Percentiles rank a stretch among this genome's conserved stretches.
Conservation (phyloP, 2,329 filamentous ascomycete genomes). For the Teratosphaeria pseudoeucalypti region DNA sequence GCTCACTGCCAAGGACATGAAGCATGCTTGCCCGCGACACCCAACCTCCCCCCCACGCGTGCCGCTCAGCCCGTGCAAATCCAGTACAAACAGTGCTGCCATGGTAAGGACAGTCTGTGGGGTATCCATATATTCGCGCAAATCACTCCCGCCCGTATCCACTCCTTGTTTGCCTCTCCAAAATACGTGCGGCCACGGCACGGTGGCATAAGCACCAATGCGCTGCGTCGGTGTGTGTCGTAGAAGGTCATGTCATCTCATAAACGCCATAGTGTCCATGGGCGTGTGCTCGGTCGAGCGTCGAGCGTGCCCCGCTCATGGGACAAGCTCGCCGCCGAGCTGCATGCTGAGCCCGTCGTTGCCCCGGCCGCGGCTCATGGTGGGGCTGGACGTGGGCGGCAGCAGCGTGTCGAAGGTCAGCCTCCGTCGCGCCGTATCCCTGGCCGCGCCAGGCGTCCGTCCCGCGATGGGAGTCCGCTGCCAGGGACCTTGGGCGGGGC, state of each 20-base stretch:
- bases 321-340: constrained; percentile 51
- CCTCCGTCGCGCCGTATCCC: constrained; percentile 59
- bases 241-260: constrained; percentile 3
- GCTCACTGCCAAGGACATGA: not conserved
- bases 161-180: not conserved
- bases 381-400: constrained; percentile 41
- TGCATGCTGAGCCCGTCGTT: constrained; percentile 51
- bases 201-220: not conserved
- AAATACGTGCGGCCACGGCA: not conserved
- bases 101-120: constrained; percentile 2
- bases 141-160: not conserved
- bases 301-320: constrained; percentile 4
- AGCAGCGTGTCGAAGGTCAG: constrained; percentile 74
- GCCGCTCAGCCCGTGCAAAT: constrained; percentile 1
- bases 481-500: constrained; percentile 83
- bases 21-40: not conserved
- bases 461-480: constrained; percentile 45
- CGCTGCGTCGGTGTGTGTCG: not conserved
- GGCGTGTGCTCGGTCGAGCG: not conserved
- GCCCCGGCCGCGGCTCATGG: constrained; percentile 28
- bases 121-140: constrained; percentile 2
- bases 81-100: constrained; percentile 2
- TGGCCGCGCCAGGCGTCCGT: constrained; percentile 61
- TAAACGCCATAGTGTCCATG: constrained; percentile 6
- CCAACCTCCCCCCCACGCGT: not conserved